Evolutionary conservation across 2,329 filamentous ascomycete species (phyloP).

Genomic region (Fusarium setosum): DNA sequence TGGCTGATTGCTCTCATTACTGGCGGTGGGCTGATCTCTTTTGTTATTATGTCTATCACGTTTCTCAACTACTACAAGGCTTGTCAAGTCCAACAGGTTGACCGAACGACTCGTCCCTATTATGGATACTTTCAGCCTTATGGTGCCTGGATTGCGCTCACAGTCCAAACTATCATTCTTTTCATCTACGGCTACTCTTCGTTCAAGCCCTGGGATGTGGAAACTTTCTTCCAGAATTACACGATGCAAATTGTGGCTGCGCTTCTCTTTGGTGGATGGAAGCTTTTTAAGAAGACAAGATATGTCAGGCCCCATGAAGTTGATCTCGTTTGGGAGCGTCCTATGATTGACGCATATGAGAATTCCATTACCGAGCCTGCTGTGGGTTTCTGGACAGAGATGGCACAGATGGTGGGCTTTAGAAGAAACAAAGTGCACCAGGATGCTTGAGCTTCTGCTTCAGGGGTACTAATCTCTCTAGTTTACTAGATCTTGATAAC

Average conservation of each 20-base stretch:
- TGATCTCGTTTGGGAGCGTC: slow-evolving; percentile 68
- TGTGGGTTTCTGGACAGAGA: slow-evolving; percentile 58
- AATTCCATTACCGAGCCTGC: slow-evolving; percentile 52
- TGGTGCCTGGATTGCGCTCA: slow-evolving; percentile 57
- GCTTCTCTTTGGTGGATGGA: slow-evolving; percentile 68
- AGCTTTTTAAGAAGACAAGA: slow-evolving; percentile 68
- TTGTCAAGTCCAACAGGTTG: slow-evolving; percentile 59
- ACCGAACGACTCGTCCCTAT: slow-evolving; percentile 65
- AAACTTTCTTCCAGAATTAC: slow-evolving; percentile 62
- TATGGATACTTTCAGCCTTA: slow-evolving; percentile 48
- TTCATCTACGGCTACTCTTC: slow-evolving; percentile 64
- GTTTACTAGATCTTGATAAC: too few relatives aligned
- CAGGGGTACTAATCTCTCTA: too few relatives aligned
- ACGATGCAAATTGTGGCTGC: slow-evolving; percentile 64
- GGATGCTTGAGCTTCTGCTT: too few relatives aligned
- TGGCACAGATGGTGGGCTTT: slow-evolving; percentile 57
- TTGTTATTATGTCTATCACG: slow-evolving; percentile 60
- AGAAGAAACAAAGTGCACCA: neutral
- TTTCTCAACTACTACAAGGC: slow-evolving; percentile 61
- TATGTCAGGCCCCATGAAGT: slow-evolving; percentile 62
- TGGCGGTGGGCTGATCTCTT: slow-evolving; percentile 68
- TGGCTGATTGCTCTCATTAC: slow-evolving; percentile 65
- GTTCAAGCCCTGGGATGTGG: slow-evolving; percentile 58
- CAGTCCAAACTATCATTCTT: slow-evolving; percentile 53
- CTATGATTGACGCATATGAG: slow-evolving; percentile 67